phyloP scores from a whole-genome alignment of 2,329 filamentous ascomycete species.

The Bertia moriformis region DNA sequence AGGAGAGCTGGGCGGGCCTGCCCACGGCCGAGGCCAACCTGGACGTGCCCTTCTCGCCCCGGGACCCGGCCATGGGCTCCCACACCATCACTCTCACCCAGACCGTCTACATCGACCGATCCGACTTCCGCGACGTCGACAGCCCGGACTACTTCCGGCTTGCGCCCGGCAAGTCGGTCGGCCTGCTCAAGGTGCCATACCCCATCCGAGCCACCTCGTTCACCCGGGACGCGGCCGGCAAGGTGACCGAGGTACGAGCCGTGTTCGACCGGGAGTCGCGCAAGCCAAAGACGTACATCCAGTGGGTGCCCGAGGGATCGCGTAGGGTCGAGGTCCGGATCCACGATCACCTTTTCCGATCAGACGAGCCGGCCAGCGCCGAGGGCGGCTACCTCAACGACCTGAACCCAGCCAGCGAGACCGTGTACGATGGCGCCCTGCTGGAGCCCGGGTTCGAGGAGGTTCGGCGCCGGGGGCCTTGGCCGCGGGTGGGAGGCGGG shows the following conservation, averaged over 20 bases:
- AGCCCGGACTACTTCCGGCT: constrained; percentile 68
- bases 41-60: constrained; percentile 66
- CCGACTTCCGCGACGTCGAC: constrained; percentile 62
- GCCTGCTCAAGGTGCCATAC: constrained; percentile 56
- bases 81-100: constrained; percentile 53
- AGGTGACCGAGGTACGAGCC: constrained; percentile 52
- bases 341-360: constrained; percentile 75
- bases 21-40: constrained; percentile 60
- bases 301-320: constrained; percentile 69
- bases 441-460: constrained; percentile 76
- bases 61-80: constrained; percentile 54
- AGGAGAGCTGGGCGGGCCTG: too few species aligned
- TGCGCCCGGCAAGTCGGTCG: constrained; percentile 60
- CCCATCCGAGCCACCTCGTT: constrained; percentile 57
- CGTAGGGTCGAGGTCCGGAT: constrained; percentile 62
- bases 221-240: constrained; percentile 50
- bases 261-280: constrained; percentile 57
- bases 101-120: constrained; percentile 71
- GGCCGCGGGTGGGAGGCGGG: constrained; percentile 62
- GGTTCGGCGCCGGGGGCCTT: constrained; percentile 58
- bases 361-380: constrained; percentile 63
- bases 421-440: constrained; percentile 63
- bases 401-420: constrained; percentile 71
- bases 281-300: constrained; percentile 70
- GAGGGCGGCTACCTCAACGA: constrained; percentile 72